Base-by-base conservation (phyloP, 2,329 filamentous ascomycete genomes). In the Pyrenophora seminiperda region DNA sequence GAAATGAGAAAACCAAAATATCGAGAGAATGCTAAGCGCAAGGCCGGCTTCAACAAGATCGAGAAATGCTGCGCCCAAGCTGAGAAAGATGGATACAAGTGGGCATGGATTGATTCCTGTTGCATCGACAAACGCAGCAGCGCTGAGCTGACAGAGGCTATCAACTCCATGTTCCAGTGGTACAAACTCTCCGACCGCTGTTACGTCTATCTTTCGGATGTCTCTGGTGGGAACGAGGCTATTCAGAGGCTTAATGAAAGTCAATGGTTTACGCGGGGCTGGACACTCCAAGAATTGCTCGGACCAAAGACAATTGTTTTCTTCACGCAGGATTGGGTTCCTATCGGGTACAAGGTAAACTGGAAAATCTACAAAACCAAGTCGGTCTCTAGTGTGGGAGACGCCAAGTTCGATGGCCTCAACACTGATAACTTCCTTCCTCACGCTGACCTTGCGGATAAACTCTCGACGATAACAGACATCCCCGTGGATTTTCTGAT, bases 41-140 rank as follows among this genome's bases (percentile, higher is more conserved):
- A 39, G 13, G 2, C 17, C 13, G 42, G 42, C 10, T 46, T 32
- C n/a, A 13, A 11, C 10, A 46, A 43, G 33, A 32, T 49, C 7
- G 3, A 14, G 4, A 19, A 43, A 9, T 40, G 24, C 14, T 5
- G 2, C 24, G 11, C 38, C 2, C 32, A 49, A 29, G 38, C 45
- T 3, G 1, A 9, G 2, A 19, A 5, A 2, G 31, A 37, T n/a
- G 3, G 15, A 1, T n/a, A 42, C 2, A 3, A 42, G 4, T 48
- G 22, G 15, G 11, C 24, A 15, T 45, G 36, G 47, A 9, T 52
- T n/a, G 33, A 48, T 36, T 44, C 44, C 6, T 48, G 41, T 20
- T 53, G 50, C 24, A 50, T 56, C 13, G 42, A 56, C 5, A 47
- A 56, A 17, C 10, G 20, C 22, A 29, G 31, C 17, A 38, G 43